phyloP scores from a whole-genome alignment of 2,329 filamentous ascomycete species.

The Neurospora sp. region DNA sequence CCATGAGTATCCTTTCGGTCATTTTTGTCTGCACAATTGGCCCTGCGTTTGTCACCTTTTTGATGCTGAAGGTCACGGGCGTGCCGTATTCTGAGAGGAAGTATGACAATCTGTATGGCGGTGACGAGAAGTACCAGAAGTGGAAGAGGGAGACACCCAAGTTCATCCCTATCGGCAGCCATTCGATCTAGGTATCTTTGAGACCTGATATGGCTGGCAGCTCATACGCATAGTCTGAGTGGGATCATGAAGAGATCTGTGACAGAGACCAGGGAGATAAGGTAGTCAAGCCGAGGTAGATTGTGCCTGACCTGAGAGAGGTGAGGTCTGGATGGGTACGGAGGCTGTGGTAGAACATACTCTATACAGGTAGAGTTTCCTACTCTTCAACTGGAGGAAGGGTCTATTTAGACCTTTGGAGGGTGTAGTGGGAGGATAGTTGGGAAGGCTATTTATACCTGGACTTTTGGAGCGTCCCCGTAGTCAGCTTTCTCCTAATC shows the following conservation, averaged over 20 bases:
- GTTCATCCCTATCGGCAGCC: slow-evolving; percentile 41
- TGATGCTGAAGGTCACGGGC: slow-evolving; percentile 53
- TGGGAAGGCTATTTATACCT: not conserved
- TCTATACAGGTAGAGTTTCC: not conserved
- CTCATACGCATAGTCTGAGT: not conserved
- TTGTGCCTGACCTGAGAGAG: not conserved
- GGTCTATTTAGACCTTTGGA: too few relatives aligned
- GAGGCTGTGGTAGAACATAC: not conserved
- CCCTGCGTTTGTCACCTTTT: slow-evolving; percentile 53
- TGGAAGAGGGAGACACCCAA: slow-evolving; percentile 59
- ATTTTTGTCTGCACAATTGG: slow-evolving; percentile 42
- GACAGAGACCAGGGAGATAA: not conserved
- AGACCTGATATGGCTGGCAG: slow-evolving; percentile 18
- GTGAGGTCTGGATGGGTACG: not conserved
- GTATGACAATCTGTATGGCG: slow-evolving; percentile 55
- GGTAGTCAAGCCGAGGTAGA: not conserved
- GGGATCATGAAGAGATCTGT: not conserved
- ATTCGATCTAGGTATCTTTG: not conserved
- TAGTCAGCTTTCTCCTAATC: not conserved
- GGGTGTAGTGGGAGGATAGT: not conserved
- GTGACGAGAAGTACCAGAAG: slow-evolving; percentile 53
- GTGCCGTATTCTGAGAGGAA: slow-evolving; percentile 58
- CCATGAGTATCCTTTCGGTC: slow-evolving; percentile 23
- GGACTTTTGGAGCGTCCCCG: not conserved
- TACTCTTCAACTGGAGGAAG: not conserved